phyloP scores from a whole-genome alignment of 177 flowering plant genomes.

The Vitis hybrid region DNA sequence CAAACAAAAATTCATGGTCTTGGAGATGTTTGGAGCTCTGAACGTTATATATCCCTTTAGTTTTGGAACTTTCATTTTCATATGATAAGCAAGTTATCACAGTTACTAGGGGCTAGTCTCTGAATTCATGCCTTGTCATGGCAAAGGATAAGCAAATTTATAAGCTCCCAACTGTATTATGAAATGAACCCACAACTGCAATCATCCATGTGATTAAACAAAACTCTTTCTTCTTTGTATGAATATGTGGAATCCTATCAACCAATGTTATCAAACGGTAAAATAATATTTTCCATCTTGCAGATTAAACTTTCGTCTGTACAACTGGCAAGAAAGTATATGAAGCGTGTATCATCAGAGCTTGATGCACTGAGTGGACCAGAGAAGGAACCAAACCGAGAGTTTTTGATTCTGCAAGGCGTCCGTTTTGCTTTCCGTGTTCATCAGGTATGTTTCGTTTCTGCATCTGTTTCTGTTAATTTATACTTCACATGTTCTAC shows the following conservation, averaged over 20 bases:
- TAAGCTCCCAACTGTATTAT: too few relatives aligned
- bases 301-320: conserved; percentile 97
- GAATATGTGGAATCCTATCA: not conserved
- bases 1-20: not conserved
- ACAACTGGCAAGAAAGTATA: conserved; percentile 87
- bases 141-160: not conserved
- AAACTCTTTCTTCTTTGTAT: not conserved
- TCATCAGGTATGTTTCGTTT: conserved; percentile 66
- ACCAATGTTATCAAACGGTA: not conserved
- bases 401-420: conserved; percentile 86
- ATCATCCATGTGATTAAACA: not conserved
- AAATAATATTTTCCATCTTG: conserved; percentile 11
- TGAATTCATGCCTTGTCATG: not conserved
- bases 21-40: not conserved
- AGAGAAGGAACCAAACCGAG: conserved; percentile 89
- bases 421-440: conserved; percentile 98
- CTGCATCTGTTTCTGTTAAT: not conserved
- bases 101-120: not conserved
- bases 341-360: conserved; percentile 89
- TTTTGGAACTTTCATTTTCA: not conserved
- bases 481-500: not conserved
- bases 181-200: too few relatives aligned
- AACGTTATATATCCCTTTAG: not conserved
- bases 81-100: not conserved
- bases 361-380: conserved; percentile 77